phyloP scores from a whole-genome alignment of 495 filamentous ascomycete genomes.

The Daldinia loculata region DNA sequence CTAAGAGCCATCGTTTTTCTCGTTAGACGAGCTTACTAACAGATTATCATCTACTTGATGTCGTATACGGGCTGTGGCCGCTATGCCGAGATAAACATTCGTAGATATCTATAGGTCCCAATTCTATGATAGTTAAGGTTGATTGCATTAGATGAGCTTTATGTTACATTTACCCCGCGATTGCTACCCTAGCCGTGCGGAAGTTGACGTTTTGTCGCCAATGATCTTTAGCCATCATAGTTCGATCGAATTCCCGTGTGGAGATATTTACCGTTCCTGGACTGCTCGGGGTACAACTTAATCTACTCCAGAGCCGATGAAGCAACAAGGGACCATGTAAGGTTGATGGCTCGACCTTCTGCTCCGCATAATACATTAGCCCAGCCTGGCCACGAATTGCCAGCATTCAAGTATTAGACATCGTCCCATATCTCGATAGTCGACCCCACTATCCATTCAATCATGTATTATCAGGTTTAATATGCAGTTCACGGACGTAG shows the following conservation, averaged over 20 bases:
- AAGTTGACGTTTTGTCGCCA: conserved; percentile 10
- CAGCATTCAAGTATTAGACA: background rate
- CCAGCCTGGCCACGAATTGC: background rate
- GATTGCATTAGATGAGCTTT: conserved; percentile 9
- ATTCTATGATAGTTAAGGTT: conserved; percentile 1
- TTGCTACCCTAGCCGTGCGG: background rate
- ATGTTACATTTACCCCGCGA: conserved; percentile 35
- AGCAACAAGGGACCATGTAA: background rate
- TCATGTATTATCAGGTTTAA: background rate
- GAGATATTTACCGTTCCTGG: conserved; percentile 9
- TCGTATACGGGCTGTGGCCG: no score
- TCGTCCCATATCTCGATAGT: no score
- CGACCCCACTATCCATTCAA: no score
- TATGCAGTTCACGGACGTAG: background rate
- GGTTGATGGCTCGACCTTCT: background rate
- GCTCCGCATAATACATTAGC: background rate
- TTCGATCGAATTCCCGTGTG: conserved; percentile 4
- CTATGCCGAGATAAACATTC: conserved; percentile 5
- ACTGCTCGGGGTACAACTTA: background rate
- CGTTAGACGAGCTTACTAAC: background rate
- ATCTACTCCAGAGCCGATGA: background rate
- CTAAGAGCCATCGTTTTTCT: background rate
- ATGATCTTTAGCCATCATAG: conserved; percentile 3
- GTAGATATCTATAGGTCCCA: background rate
- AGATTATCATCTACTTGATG: background rate